Evolutionary conservation across 345 rosid genomes (phyloP), one percentile per base, ranked within the genome.

Genomic region (Populus alba): DNA sequence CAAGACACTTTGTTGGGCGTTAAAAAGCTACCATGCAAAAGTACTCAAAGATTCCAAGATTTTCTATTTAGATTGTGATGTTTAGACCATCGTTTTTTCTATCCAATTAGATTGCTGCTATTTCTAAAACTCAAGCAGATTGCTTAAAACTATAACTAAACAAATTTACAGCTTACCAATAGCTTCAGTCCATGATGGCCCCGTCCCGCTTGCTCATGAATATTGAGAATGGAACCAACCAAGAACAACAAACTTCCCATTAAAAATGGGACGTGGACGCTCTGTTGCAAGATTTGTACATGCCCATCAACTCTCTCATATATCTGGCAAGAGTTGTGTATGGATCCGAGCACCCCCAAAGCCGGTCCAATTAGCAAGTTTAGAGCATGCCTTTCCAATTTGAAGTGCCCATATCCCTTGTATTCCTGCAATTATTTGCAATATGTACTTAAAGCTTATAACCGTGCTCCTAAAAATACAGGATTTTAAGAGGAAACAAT

Each of bases 251-350:
- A 68, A 71, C 97, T 89, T 22, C 95, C 95, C 16, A 85, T 80
- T 63, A 94, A 78, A 79, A 96, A 92, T 1, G 97, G 98, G 69
- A 91, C 79, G 41, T 89, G 92, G 62, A 92, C 93, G 75, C 90
- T 77, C 53, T 88, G 87, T 72, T 95, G 97, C 84, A 92, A 72
- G 77, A 92, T 87, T 83, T 94, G 97, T 33, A 89, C 92, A 61
- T 91, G 97, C 6, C 90, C 95, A 76, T 92, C 94, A 2, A 97
- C 97, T 83, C 94, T 85, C 86, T 92, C 97, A 41, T 94, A 96
- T 76, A 89, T 88, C 81, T 94, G 98, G 81, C 98, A 94, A 8
- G 92, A 89, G 89, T 94, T 95, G 79, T 87, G 95, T 78, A 95
- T 83, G 8, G 98, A 94, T 6, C 99, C 99, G 20, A 92, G 72